Evolutionary conservation across 495 filamentous ascomycete species (phyloP).

Genomic region (Penicillium paxilli): DNA sequence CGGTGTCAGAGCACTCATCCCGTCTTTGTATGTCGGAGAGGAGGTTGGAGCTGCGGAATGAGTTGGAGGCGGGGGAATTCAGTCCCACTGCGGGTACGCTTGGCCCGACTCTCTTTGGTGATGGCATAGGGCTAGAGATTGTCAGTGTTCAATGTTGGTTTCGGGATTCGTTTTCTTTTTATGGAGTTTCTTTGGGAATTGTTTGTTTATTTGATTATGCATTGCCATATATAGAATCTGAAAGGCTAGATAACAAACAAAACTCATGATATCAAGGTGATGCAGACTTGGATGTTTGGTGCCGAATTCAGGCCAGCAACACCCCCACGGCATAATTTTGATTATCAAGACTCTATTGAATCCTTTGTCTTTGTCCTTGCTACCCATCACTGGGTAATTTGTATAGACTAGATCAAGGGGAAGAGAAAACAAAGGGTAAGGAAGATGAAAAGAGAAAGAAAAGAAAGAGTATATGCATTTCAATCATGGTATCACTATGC

Average conservation of each 20-base stretch:
- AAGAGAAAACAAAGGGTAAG: too few species aligned
- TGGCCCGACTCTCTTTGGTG: neutral
- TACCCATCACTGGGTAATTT: too few species aligned
- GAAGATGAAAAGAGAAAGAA: neutral
- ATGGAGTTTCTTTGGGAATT: neutral
- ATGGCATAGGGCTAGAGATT: neutral
- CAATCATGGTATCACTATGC: slow-evolving; percentile 32
- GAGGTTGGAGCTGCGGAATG: slow-evolving; percentile 28
- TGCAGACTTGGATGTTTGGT: too few species aligned
- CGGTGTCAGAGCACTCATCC: slow-evolving; percentile 42
- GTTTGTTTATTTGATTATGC: too few species aligned
- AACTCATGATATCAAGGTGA: too few species aligned
- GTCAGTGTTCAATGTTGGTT: neutral
- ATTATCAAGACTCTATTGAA: too few species aligned
- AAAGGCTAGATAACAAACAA: too few species aligned
- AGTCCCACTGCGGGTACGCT: slow-evolving; percentile 15
- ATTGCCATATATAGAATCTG: too few species aligned
- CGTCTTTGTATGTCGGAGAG: slow-evolving; percentile 29
- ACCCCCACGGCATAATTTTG: too few species aligned
- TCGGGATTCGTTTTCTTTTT: neutral
- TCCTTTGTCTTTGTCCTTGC: too few species aligned
- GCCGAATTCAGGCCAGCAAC: too few species aligned
- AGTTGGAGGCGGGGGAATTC: slow-evolving; percentile 23
- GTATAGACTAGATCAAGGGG: too few species aligned
- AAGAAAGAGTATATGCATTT: slow-evolving; percentile 21